Base-by-base conservation (phyloP, 1,284 basidiomycete species). In the Fomes fomentarius region DNA sequence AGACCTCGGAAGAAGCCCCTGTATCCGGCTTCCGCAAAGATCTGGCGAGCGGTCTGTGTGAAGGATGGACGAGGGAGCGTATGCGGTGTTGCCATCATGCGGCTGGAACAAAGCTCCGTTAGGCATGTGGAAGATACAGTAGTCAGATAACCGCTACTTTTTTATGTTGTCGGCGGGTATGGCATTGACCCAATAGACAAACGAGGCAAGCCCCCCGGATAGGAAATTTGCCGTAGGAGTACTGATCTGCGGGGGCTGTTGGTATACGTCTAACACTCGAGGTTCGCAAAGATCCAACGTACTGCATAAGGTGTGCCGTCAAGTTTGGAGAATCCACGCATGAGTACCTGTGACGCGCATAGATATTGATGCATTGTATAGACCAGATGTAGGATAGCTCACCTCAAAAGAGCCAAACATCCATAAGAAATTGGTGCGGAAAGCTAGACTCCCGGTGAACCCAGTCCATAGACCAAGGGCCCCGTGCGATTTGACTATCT, bases 91-190 rank as follows among this genome's bases (percentile, higher is more conserved):
- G 81, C 76, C 78, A 91, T 83, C 76, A 85, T 84, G 35, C 82
- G 83, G 66, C 83, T 85, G 48, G 6, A 22, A 6, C 5, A 14
- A n/a, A 21, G n/a, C 5, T 17, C 12, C 6, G 40, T 39, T 24
- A 50, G 31, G 5, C 22, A 2, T 21, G 11, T 6, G 10, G 26
- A 17, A n/a, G 15, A 42, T 0, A 40, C 35, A 22, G 7, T 11
- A 7, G 40, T 15, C 4, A 24, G 4, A n/a, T 4, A n/a, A 44
- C 24, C 25, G 74, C 60, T 64, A 88, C 87, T 89, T 90, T 71
- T 93, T 93, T 56, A 91, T 74, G 63, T 88, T 89, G 69, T 93
- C 91, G 25, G 85, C 82, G 0, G 89, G 87, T 44, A 91, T 89
- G 17, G 82, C 87, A 72, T 85, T 82, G 17, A 80, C 72, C 85